Evolutionary conservation across 2,329 filamentous ascomycete genomes (phyloP), one percentile per base, ranked within the genome.

Genomic region (Paraphoma chrysanthemicola): DNA sequence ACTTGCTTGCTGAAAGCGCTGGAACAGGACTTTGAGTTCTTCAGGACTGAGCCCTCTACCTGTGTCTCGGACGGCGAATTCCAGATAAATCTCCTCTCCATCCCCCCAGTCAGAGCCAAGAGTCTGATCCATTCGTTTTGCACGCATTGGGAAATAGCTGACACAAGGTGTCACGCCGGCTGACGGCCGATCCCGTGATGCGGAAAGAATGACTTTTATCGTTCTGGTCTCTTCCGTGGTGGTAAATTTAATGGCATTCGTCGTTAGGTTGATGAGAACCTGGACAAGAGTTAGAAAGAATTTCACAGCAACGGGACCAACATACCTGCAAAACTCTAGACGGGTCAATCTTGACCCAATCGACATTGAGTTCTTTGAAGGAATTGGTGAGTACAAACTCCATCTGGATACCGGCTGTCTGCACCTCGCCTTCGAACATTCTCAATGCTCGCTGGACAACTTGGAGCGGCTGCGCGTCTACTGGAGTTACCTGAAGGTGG

Each of bases 171-270:
- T 67, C n/a, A 68, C 57, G 38, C 77, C 75, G 7, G 78, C 73
- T 3, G 81, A 80, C 6, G 83, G 83, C 3, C 85, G 79, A 18
- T 86, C 78, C 33, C 76, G 82, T 1, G 88, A 90, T 1, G 88
- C 89, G 39, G 85, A 86, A 2, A 93, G 78, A 1, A 83, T 86
- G 18, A 93, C 85, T 6, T 82, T 82, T 60, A 93, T 92, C 3
- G 85, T 85, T 7, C 87, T 83, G 11, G 80, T 84, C 14, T 82
- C 81, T 16, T 88, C 85, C 0, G 82, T 82, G 36, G 87, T 87
- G 1, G 91, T 94, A 69, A 93, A 94, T 67, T 94, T 94, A 73
- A 94, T 88, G 0, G 90, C 90, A 67, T 94, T 94, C 7, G 90
- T 91, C 8, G 91, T 85, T 1, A 94, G 82, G 66, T 94, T 94